Base-by-base conservation (phyloP, 768 basidiomycete species). In the Termitomyces sp. region DNA sequence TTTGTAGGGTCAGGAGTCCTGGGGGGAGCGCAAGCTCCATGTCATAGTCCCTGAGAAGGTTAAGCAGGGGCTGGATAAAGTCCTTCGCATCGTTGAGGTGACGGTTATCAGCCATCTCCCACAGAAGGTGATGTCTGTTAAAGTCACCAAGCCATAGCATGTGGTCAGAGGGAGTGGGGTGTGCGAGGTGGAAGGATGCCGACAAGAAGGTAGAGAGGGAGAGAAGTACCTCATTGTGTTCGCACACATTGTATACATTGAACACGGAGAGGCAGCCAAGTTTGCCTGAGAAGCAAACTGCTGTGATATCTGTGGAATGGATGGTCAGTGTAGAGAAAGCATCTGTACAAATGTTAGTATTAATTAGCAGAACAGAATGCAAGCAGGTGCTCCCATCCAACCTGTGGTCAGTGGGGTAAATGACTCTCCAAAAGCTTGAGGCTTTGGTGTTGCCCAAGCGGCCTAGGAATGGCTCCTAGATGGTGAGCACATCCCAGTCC, bases 341-440 rank as follows among this genome's bases (percentile, higher is more conserved):
- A 7, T 62, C 57, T 8, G 61, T 43, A 24, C 37, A 27, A 4
- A 62, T 56, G 50, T 58, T 58, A 13, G 57, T 34, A 26, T 62
- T 58, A 3, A 62, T 56, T 1, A 62, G 54, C 5, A 62, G 16
- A 13, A 62, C n/a, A 0, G 57, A 58, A 20, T 37, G 8, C 9
- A 36, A 42, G 18, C 6, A 7, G 37, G 37, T 39, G 37, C 37
- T 39, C 16, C 37, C 16, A 39, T 39, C 37, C 3, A 18, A 6
- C 16, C 18, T 18, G 6, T 39, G 16, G 6, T 39, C 6, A 7
- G 18, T 18, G 6, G 37, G 16, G 37, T 39, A 39, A 18, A 39
- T 6, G 6, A n/a, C 37, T n/a, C 7, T 18, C 18, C 37, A 39
- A 5, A 5, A 6, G 37, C 16, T 18, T 14, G 37, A 39, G 18